Percentiles rank a stretch among this genome's conserved stretches.
Evolutionary conservation across 2,329 filamentous ascomycete species (phyloP).

Genomic region (Fusarium tuaranense): DNA sequence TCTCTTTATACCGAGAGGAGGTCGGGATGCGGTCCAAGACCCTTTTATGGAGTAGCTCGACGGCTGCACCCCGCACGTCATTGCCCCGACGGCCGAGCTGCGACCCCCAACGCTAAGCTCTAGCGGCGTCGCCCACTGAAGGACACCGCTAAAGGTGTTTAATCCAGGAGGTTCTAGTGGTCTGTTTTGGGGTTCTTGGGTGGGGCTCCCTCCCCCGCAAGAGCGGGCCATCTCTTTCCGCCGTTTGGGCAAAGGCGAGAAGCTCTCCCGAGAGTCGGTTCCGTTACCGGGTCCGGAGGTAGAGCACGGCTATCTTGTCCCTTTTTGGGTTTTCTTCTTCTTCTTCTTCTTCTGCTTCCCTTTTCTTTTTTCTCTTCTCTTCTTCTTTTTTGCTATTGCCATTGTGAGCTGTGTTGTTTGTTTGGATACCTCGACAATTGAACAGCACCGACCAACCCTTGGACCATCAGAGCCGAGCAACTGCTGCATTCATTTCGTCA

Average conservation of each 20-base stretch:
- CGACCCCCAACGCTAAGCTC: constrained; percentile 22
- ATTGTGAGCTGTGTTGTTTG: neutral
- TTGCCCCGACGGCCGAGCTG: constrained; percentile 43
- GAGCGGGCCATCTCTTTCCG: constrained; percentile 5
- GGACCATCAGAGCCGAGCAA: neutral
- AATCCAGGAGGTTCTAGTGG: constrained; percentile 41
- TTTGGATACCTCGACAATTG: neutral
- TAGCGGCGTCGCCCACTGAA: constrained; percentile 8
- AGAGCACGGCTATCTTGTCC: neutral
- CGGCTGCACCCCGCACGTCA: constrained; percentile 36
- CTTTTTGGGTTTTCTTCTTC: neutral
- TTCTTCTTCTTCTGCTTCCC: neutral
- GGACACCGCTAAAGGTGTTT: constrained; percentile 16
- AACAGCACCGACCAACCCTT: neutral
- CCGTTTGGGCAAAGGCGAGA: neutral
- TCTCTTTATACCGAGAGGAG: constrained; percentile 34
- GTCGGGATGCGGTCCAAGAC: neutral
- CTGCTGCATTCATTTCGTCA: constrained; percentile 14
- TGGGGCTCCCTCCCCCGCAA: constrained; percentile 27
- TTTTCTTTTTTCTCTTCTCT: neutral
- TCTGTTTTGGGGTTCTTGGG: neutral
- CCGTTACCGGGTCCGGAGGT: constrained; percentile 25
- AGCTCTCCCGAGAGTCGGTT: constrained; percentile 25
- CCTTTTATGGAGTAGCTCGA: constrained; percentile 9
- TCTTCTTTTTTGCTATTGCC: neutral